A percentile compares a stretch with the other conserved stretches of the same genome.
Evolutionary conservation across 495 filamentous ascomycete genomes (phyloP).

Genomic region (Neurospora sp.): DNA sequence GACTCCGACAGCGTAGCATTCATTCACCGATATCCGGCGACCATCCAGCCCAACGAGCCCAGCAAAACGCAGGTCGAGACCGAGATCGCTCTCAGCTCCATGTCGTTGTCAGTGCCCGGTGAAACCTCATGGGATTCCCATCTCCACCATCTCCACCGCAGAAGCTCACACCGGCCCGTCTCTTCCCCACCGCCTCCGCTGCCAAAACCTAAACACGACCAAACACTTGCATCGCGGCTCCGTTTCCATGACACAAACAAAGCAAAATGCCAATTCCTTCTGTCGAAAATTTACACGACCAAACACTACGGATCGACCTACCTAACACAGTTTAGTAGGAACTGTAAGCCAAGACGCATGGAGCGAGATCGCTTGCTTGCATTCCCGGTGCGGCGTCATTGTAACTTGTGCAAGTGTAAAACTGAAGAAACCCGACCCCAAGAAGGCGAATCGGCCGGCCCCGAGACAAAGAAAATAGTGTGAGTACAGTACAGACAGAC

Average conservation of each 20-base stretch:
- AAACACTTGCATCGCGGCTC: background rate
- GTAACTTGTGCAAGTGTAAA: background rate
- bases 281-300: background rate
- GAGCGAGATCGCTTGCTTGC: background rate
- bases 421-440: background rate
- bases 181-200: background rate
- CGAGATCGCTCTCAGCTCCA: background rate
- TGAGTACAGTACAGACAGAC: background rate
- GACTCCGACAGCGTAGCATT: background rate
- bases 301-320: background rate
- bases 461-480: background rate
- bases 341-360: background rate
- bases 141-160: background rate
- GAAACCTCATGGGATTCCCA: background rate
- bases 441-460: background rate
- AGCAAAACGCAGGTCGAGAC: background rate
- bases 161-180: background rate
- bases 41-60: no score
- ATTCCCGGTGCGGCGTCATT: background rate
- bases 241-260: background rate
- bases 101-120: background rate
- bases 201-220: background rate
- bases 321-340: background rate
- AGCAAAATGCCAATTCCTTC: background rate
- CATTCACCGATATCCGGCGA: background rate